Evolutionary conservation across 306 rosid species (phyloP).

Genomic region (Begonia fuchsioides): DNA sequence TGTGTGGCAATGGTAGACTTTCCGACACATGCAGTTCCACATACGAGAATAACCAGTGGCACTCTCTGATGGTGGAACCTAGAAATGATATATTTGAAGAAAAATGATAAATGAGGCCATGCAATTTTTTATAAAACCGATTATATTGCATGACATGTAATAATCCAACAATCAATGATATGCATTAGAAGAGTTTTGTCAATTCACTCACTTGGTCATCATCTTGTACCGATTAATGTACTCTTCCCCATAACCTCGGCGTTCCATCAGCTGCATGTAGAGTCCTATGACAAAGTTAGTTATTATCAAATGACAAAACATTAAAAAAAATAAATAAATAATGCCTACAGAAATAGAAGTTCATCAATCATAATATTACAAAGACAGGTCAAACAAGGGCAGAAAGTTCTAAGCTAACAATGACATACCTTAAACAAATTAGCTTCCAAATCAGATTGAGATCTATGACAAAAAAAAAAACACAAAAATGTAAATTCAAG

Average conservation of each 20-base stretch:
- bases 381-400: neutral
- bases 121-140: neutral
- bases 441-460: constrained; percentile 78
- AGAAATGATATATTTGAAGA: constrained; percentile 11
- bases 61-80: constrained; percentile 98
- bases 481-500: neutral
- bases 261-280: constrained; percentile 70
- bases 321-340: too few relatives aligned
- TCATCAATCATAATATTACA: neutral
- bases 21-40: constrained; percentile 98
- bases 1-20: constrained; percentile 96
- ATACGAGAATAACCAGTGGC: constrained; percentile 86
- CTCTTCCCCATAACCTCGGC: constrained; percentile 81
- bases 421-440: constrained; percentile 72
- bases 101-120: neutral
- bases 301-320: constrained; percentile 6
- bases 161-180: too few relatives aligned
- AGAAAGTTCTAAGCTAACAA: constrained; percentile 1
- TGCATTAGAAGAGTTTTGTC: neutral
- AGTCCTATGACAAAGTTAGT: constrained; percentile 13
- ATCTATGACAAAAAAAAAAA: constrained; percentile 34
- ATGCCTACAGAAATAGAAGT: too few relatives aligned
- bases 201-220: constrained; percentile 68
- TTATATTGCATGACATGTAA: too few relatives aligned
- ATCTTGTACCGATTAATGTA: constrained; percentile 76